A percentile compares a stretch with the other conserved stretches of the same genome.
phyloP scores from a whole-genome alignment of 192 early-diverging fungal species.

The Gaertneriomyces semiglobifer region DNA sequence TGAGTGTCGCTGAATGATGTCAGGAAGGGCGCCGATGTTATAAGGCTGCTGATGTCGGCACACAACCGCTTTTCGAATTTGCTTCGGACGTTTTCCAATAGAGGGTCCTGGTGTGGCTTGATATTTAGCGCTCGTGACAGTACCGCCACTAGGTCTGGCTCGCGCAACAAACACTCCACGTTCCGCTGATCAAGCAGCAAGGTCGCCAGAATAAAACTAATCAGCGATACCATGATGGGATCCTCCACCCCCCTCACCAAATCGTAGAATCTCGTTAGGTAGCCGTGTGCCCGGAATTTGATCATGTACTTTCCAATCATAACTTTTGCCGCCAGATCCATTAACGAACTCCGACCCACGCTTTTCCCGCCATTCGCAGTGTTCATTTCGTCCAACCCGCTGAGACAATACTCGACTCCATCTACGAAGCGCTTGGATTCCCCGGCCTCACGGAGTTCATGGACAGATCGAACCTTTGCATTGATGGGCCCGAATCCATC shows the following conservation, averaged over 20 bases:
- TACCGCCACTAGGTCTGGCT: slow-evolving; percentile 27
- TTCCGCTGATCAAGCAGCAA: slow-evolving; percentile 29
- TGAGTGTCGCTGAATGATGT: not conserved
- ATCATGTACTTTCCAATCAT: slow-evolving; percentile 34
- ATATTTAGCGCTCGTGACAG: slow-evolving; percentile 26
- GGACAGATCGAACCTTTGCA: slow-evolving; percentile 44
- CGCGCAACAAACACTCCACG: slow-evolving; percentile 20
- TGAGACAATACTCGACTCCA: slow-evolving; percentile 59
- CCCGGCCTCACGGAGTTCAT: slow-evolving; percentile 57
- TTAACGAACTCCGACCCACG: not conserved
- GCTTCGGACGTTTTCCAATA: slow-evolving; percentile 19
- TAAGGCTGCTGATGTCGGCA: not conserved
- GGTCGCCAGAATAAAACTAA: slow-evolving; percentile 40
- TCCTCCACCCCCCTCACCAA: slow-evolving; percentile 34
- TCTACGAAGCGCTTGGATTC: slow-evolving; percentile 55
- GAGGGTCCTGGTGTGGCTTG: slow-evolving; percentile 30
- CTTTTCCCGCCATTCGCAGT: not conserved
- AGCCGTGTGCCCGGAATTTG: slow-evolving; percentile 42
- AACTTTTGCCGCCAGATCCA: slow-evolving; percentile 54
- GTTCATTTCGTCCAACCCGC: slow-evolving; percentile 37
- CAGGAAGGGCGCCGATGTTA: not conserved
- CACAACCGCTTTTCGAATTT: slow-evolving; percentile 39
- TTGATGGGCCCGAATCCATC: slow-evolving; percentile 5
- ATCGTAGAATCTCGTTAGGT: slow-evolving; percentile 39
- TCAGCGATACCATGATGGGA: slow-evolving; percentile 39